phyloP scores from a whole-genome alignment of 352 stramenopile genomes.

The Phytophthora tentaculata region DNA sequence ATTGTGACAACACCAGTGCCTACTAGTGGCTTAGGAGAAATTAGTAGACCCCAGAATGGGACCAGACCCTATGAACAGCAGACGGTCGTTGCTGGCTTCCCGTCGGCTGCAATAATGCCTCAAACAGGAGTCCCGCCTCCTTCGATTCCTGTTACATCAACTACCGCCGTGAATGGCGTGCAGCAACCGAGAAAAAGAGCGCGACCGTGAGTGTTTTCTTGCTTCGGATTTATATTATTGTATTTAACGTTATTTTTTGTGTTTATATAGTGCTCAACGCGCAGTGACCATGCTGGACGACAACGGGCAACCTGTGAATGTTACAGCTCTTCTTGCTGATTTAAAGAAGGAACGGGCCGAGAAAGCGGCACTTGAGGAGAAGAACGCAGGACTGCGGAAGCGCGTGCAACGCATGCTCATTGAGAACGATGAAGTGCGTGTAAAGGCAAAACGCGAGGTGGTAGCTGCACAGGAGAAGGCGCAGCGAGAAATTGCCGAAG shows the following conservation, averaged over 20 bases:
- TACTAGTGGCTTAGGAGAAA: slow-evolving; percentile 1
- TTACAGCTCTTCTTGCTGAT: slow-evolving; percentile 62
- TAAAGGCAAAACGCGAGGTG: slow-evolving; percentile 57
- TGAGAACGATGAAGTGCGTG: slow-evolving; percentile 73
- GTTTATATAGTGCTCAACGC: slow-evolving; percentile 24
- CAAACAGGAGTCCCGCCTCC: slow-evolving; percentile 12
- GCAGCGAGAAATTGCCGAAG: slow-evolving; percentile 50
- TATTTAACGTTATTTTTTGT: slow-evolving; percentile 4
- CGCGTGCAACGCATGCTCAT: slow-evolving; percentile 82
- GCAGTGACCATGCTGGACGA: slow-evolving; percentile 29
- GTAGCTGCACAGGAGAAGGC: slow-evolving; percentile 57
- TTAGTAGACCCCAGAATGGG: slow-evolving; percentile 12
- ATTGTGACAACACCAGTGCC: neutral
- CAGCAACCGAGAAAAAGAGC: slow-evolving; percentile 51
- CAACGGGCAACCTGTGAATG: slow-evolving; percentile 40
- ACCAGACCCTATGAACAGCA: neutral
- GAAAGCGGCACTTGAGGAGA: slow-evolving; percentile 61
- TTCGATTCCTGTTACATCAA: slow-evolving; percentile 9
- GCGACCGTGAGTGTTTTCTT: slow-evolving; percentile 42
- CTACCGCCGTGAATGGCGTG: neutral
- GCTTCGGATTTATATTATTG: neutral
- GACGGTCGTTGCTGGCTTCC: neutral
- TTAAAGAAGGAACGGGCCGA: slow-evolving; percentile 64
- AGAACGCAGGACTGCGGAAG: slow-evolving; percentile 73
- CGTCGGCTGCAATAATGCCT: neutral